Evolutionary conservation across 371 early-diverging fungal genomes (phyloP), one percentile per base, ranked within the genome.

Genomic region (Apophysomyces variabilis): DNA sequence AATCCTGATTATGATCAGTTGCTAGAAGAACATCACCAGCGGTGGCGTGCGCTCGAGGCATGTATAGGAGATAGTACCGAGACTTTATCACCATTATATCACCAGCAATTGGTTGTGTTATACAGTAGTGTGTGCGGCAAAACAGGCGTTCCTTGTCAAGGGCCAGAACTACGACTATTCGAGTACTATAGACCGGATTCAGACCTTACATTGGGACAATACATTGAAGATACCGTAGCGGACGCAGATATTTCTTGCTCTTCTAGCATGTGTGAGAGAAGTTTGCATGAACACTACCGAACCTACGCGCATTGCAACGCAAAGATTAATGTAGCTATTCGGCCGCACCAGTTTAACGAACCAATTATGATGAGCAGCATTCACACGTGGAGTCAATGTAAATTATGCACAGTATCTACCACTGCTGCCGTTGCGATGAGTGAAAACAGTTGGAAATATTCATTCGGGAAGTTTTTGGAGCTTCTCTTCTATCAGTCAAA

Each of bases 401-500:
- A 81, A 41, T 64, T 84, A 2, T 97, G 97, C 71, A 62, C 74
- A 1, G 75, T 74, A 18, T 66, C 69, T n/a, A 92, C 93, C 0
- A 89, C 89, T 0, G 76, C 82, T 3, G 32, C 32, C 32, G 80
- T 86, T 3, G 87, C 85, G 5, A 90, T 98, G 87, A 89, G 95
- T 0, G 91, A 91, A 16, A 89, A 94, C 26, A 83, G 94, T n/a
- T 94, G 93, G 88, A 88, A 92, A 58, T 93, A 91, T 66, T 97
- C 97, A 9, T 96, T 96, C 82, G 99, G 97, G 26, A 97, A 97
- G 77, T 97, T 92, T 65, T 72, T 98, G 46, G 99, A 98, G 72
- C 78, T 95, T 5, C 78, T 90, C 5, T 94, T 95, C 61, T 96
- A 97, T 77, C 89, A 89, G 62, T 78, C 83, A 1, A 76, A 77